Percentiles rank a stretch among this genome's conserved stretches.
Conservation (phyloP, 495 filamentous ascomycete species). For the Aspergillus egyptiacus region DNA sequence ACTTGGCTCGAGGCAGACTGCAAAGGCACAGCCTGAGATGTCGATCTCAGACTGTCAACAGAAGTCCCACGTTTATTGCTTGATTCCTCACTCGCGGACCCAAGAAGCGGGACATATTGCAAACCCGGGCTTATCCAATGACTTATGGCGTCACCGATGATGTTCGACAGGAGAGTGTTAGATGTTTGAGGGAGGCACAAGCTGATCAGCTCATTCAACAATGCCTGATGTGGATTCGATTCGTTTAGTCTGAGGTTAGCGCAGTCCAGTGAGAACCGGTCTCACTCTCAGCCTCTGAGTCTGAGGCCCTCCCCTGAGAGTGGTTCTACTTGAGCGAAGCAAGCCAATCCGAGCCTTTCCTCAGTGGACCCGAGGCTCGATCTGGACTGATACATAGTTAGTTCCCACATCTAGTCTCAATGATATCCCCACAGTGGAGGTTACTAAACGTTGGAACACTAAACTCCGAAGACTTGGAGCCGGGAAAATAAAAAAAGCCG, state of each 20-base stretch:
- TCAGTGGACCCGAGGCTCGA: too few species aligned
- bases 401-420: not conserved
- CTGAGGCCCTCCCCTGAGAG: not conserved
- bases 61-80: not conserved
- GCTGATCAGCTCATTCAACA: too few species aligned
- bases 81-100: not conserved
- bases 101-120: not conserved
- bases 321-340: not conserved
- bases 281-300: not conserved
- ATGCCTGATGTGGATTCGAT: not conserved
- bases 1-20: not conserved
- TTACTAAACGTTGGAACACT: not conserved
- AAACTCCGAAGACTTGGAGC: not conserved
- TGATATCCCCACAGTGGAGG: slow-evolving; percentile 3
- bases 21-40: not conserved
- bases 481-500: not conserved
- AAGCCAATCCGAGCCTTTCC: not conserved
- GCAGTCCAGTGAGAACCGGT: not conserved
- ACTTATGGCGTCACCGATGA: too few species aligned
- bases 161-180: too few species aligned
- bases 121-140: not conserved
- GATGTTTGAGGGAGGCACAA: too few species aligned
- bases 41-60: not conserved
- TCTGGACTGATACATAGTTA: too few species aligned
- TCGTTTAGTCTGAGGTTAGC: not conserved